Conservation (phyloP, 495 filamentous ascomycete species). For the Aspergillus kassunensis region DNA sequence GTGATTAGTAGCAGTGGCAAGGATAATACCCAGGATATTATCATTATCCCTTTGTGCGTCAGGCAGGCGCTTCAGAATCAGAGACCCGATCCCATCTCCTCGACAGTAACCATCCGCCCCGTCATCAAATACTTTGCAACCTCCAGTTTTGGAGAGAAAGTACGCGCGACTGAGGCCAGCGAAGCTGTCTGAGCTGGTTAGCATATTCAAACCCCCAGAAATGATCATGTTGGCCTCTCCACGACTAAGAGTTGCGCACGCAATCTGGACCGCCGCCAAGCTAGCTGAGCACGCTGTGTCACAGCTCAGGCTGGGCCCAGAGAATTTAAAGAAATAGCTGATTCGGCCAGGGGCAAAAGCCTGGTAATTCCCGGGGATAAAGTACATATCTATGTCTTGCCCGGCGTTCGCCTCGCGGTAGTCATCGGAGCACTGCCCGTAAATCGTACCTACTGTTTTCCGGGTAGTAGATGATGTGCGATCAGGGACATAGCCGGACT, state of each 20-base stretch:
- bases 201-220: no score
- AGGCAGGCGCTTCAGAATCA: background rate
- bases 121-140: constrained; percentile 6
- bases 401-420: background rate
- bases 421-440: no score
- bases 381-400: constrained; percentile 81
- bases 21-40: background rate
- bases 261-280: constrained; percentile 75
- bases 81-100: background rate
- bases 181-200: constrained; percentile 82
- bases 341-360: constrained; percentile 85
- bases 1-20: constrained; percentile 32
- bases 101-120: constrained; percentile 10
- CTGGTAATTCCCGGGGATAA: constrained; percentile 82
- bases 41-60: constrained; percentile 5
- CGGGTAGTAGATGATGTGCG: no score
- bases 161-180: constrained; percentile 58
- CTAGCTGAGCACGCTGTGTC: constrained; percentile 89
- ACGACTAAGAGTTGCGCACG: constrained; percentile 71
- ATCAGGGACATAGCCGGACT: no score
- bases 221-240: constrained; percentile 78
- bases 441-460: no score
- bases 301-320: constrained; percentile 75
- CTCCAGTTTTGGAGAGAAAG: constrained; percentile 1
- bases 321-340: constrained; percentile 82